Percentiles rank a stretch among this genome's conserved stretches.
Conservation (phyloP, 495 filamentous ascomycete genomes). For the Xylaria palmicola region DNA sequence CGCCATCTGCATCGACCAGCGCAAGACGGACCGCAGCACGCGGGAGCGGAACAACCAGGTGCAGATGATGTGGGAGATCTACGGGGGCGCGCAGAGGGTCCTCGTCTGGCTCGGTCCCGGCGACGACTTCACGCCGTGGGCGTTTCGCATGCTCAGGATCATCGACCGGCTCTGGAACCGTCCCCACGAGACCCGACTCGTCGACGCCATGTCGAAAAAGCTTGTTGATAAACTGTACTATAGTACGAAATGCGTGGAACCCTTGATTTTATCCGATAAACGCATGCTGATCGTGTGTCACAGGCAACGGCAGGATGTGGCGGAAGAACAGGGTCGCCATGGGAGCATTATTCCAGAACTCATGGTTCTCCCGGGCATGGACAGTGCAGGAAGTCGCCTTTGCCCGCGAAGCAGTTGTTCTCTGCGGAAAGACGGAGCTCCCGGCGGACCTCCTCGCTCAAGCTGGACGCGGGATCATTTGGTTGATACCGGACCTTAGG, state of each 20-base stretch:
- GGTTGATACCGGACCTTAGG: too few species aligned
- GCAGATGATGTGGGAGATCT: too few species aligned
- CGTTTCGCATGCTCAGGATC: too few species aligned
- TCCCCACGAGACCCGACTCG: too few species aligned
- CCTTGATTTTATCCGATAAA: background rate
- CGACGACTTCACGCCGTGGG: too few species aligned
- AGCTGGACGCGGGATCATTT: too few species aligned
- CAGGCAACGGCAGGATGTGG: background rate
- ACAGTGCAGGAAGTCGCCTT: background rate
- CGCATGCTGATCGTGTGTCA: background rate
- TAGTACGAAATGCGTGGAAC: background rate
- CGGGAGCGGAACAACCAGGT: too few species aligned
- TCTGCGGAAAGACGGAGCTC: background rate
- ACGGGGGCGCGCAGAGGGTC: too few species aligned
- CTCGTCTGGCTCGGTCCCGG: too few species aligned
- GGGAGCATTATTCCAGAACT: background rate
- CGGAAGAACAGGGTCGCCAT: background rate
- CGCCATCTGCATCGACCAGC: background rate
- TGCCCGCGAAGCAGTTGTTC: background rate
- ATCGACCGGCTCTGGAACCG: too few species aligned
- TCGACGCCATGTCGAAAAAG: too few species aligned
- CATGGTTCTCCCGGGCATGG: background rate
- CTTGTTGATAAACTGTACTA: background rate
- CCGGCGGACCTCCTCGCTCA: background rate
- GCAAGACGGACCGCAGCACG: background rate